A percentile compares a stretch with the other conserved stretches of the same genome.
Evolutionary conservation across 2,329 filamentous ascomycete species (phyloP).

Genomic region (Cordyceps cateniannulata): DNA sequence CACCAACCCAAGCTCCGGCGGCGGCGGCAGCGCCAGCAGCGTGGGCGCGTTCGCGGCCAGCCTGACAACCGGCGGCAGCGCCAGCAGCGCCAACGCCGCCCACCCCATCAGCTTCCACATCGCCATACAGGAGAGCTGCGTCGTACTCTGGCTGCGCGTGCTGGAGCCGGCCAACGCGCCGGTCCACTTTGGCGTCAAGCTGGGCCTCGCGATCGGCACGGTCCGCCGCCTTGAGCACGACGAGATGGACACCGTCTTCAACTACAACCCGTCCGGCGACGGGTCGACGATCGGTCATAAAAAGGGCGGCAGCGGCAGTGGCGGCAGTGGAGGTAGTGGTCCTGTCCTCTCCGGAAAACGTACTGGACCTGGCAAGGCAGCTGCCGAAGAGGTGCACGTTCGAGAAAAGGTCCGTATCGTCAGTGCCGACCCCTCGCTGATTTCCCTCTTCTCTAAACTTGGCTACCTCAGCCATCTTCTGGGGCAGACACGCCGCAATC

Average conservation of each 20-base stretch:
- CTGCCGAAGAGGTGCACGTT: slow-evolving; percentile 59
- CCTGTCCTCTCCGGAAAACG: slow-evolving; percentile 20
- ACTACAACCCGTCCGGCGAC: slow-evolving; percentile 40
- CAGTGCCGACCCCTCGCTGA: slow-evolving; percentile 78
- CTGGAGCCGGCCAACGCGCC: slow-evolving; percentile 61
- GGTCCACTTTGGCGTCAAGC: slow-evolving; percentile 57
- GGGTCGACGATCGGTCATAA: slow-evolving; percentile 16
- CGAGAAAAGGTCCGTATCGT: slow-evolving; percentile 86
- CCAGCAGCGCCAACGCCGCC: slow-evolving; percentile 34
- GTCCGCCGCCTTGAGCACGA: slow-evolving; percentile 63
- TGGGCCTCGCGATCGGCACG: slow-evolving; percentile 63
- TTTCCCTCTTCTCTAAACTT: slow-evolving; percentile 78
- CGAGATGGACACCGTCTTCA: slow-evolving; percentile 73
- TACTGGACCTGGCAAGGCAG: slow-evolving; percentile 15
- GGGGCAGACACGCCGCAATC: slow-evolving; percentile 59
- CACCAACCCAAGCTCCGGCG: background rate
- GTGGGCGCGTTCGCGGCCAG: slow-evolving; percentile 42
- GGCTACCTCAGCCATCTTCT: slow-evolving; percentile 70
- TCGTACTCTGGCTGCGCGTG: slow-evolving; percentile 64
- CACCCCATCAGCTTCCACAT: slow-evolving; percentile 68
- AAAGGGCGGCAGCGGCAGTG: slow-evolving; percentile 14
- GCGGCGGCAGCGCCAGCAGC: slow-evolving; percentile 23
- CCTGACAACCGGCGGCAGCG: slow-evolving; percentile 21
- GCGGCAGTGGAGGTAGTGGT: too few species aligned
- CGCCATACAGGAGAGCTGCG: slow-evolving; percentile 60